A percentile compares a stretch with the other conserved stretches of the same genome.
These are phyloP conservation scores for Fibroporia radiculosa DNA, from an alignment of 768 basidiomycete species.

Conservation along the genomic window DNA sequence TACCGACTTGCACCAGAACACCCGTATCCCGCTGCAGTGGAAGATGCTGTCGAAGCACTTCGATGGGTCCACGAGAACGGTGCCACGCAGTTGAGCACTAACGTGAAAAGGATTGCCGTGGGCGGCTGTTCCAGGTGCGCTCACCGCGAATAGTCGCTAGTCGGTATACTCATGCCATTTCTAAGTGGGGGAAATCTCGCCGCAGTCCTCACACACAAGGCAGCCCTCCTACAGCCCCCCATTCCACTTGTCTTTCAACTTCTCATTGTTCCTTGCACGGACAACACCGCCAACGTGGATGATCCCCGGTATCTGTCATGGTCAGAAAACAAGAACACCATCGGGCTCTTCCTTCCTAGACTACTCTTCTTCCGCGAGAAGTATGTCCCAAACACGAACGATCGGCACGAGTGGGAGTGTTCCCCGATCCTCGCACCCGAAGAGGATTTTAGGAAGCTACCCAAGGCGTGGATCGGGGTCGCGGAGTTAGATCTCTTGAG, in stretches of 20 bases:
- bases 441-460: constrained; percentile 39
- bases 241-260: constrained; percentile 55
- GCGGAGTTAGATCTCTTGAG: constrained; percentile 59
- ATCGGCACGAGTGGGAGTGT: constrained; percentile 58
- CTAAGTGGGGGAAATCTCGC: constrained; percentile 65
- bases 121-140: constrained; percentile 65
- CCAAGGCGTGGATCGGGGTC: constrained; percentile 55
- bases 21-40: constrained; percentile 63
- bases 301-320: constrained; percentile 38
- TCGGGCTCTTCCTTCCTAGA: constrained; percentile 50
- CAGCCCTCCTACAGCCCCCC: constrained; percentile 37
- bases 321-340: constrained; percentile 48
- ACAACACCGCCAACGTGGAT: constrained; percentile 52
- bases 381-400: constrained; percentile 56
- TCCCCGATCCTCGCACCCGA: constrained; percentile 64
- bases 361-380: constrained; percentile 71
- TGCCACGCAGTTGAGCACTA: constrained; percentile 34
- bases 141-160: not conserved
- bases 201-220: constrained; percentile 57
- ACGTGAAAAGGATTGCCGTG: constrained; percentile 51
- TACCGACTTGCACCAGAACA: constrained; percentile 69
- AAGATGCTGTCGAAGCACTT: constrained; percentile 59
- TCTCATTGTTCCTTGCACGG: constrained; percentile 63
- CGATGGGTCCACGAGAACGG: constrained; percentile 52
- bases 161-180: not conserved